phyloP scores from a whole-genome alignment of 2,329 filamentous ascomycete genomes.

The Cadophora sp. region DNA sequence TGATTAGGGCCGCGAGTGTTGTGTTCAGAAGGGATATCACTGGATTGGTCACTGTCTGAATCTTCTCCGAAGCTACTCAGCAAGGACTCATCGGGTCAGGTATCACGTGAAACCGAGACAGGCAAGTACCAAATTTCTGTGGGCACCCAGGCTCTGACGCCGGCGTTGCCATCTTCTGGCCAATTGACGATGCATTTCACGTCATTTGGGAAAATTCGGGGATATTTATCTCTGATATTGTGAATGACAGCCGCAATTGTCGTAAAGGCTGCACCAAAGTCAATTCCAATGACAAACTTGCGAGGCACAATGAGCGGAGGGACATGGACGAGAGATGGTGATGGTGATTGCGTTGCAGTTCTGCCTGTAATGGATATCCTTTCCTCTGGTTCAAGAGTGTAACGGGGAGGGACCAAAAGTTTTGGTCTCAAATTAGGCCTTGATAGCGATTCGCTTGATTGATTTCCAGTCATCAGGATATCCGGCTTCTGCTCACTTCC shows the following conservation, averaged over 20 bases:
- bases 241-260: slow-evolving; percentile 29
- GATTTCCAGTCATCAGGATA: too few species aligned
- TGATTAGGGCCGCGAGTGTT: too few species aligned
- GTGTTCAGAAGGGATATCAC: too few species aligned
- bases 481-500: background rate
- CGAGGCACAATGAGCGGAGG: background rate
- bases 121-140: slow-evolving; percentile 35
- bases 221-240: slow-evolving; percentile 1
- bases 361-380: background rate
- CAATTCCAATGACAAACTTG: slow-evolving; percentile 28
- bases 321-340: background rate
- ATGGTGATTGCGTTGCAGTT: background rate
- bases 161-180: slow-evolving; percentile 25
- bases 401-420: too few species aligned
- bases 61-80: background rate
- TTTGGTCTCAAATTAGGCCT: too few species aligned
- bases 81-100: background rate
- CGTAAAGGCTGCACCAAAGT: slow-evolving; percentile 32
- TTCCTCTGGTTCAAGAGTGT: too few species aligned
- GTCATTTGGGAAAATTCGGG: slow-evolving; percentile 20
- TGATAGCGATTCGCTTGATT: too few species aligned
- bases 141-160: slow-evolving; percentile 30
- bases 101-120: background rate
- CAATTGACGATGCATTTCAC: slow-evolving; percentile 31
- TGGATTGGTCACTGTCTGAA: background rate